Base-by-base conservation (phyloP, 805 yeast species). In the Priceomyces haplophilus region DNA sequence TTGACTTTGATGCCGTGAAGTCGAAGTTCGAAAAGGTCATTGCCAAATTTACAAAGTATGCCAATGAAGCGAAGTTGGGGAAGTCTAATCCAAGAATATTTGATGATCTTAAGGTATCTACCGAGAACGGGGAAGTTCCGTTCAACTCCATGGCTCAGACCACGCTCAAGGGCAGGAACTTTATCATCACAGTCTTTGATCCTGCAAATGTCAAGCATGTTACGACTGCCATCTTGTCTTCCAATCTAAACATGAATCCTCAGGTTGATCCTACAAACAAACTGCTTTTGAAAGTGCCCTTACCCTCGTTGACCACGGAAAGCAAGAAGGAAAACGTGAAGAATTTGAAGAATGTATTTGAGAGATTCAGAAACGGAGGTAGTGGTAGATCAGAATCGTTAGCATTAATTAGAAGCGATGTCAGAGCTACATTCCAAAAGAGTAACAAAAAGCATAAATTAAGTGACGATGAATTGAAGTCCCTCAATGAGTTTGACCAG, bases 151-250 rank as follows among this genome's bases (percentile, higher is more conserved):
- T 88, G 21, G 96, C 96, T 1, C 83, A 82, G 47, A 83, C 91
- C 2, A 67, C 84, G 0, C 51, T 79, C 40, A 83, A 83, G 51
- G 93, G 91, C 5, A 75, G 86, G 52, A 73, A 79, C 51, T 69
- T 88, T 40, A 64, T 78, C 24, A 78, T 91, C n/a, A 88, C 96
- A 0, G 90, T 89, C 1, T 91, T 84, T 61, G 97, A 91, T 55
- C 95, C 96, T 5, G 74, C 73, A 40, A 76, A 86, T 50, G 74
- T 80, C 31, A 84, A 87, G 52, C 73, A 77, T 46, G 77, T 91
- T 21, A 75, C 85, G 21, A 81, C 88, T 40, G 74, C 90, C 0
- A 80, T 91, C 15, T 61, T 88, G 46, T 83, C 78, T 1, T 72
- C 90, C 0, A 77, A 78, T 7, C 65, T 87, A 58, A 85, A 86